Evolutionary conservation across 306 rosid species (phyloP).

Genomic region (Leucaena leucocephala): DNA sequence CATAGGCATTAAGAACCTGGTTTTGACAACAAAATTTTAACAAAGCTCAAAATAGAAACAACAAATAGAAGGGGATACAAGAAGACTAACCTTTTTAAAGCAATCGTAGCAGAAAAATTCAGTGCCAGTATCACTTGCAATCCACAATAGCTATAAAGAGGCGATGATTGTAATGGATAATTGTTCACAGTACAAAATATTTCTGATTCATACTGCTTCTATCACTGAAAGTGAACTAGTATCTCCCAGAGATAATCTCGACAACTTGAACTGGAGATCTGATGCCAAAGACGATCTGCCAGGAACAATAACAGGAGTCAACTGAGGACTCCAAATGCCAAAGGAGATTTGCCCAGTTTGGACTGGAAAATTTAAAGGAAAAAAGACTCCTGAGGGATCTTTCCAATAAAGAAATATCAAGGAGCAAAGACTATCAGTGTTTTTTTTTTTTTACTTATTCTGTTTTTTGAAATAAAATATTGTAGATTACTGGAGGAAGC

Average conservation of each 20-base stretch:
- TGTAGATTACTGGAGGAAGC: neutral
- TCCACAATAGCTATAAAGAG: conserved; percentile 31
- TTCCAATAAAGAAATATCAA: neutral
- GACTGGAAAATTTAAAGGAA: conserved; percentile 34
- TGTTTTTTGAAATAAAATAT: neutral
- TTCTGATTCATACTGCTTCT: conserved; percentile 43
- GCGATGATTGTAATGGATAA: conserved; percentile 38
- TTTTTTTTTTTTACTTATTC: neutral
- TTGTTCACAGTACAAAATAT: conserved; percentile 28
- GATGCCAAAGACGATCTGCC: conserved; percentile 75
- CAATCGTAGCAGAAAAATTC: conserved; percentile 35
- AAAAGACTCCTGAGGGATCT: neutral
- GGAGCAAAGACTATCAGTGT: neutral
- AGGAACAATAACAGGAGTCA: conserved; percentile 51
- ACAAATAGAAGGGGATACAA: conserved; percentile 29
- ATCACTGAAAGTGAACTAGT: conserved; percentile 43
- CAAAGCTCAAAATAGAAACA: conserved; percentile 21
- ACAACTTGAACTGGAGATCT: conserved; percentile 50
- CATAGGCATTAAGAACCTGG: neutral
- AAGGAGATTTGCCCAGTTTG: conserved; percentile 93
- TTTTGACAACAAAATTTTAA: conserved; percentile 24
- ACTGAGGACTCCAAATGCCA: conserved; percentile 72
- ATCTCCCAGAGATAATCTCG: conserved; percentile 47
- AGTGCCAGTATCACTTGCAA: conserved; percentile 25
- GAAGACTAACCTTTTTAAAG: conserved; percentile 24